Conservation (phyloP, 31 red algal genomes). For the Odonthalia washingtoniensis region DNA sequence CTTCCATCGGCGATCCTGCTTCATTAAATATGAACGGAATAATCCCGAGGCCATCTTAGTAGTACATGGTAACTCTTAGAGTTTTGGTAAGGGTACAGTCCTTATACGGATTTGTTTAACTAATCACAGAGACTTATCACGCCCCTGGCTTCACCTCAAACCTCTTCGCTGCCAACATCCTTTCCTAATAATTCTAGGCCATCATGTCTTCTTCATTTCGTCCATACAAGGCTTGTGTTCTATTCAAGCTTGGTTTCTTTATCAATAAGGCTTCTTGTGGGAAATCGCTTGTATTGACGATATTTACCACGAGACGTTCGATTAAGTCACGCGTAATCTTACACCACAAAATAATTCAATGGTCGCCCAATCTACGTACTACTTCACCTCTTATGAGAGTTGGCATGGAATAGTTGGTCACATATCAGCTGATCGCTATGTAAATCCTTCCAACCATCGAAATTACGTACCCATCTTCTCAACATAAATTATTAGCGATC, state of each 20-base stretch:
- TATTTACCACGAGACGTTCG: too few relatives aligned
- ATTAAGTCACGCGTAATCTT: too few relatives aligned
- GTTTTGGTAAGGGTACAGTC: background rate
- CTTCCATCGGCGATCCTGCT: background rate
- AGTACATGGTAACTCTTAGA: background rate
- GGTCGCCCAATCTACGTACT: too few relatives aligned
- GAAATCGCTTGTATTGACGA: too few relatives aligned
- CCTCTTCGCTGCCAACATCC: background rate
- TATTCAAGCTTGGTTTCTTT: too few relatives aligned
- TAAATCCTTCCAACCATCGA: background rate
- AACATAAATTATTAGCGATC: background rate
- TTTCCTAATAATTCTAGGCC: background rate
- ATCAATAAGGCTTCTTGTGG: too few relatives aligned
- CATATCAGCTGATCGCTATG: background rate
- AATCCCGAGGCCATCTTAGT: background rate
- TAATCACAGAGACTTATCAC: background rate
- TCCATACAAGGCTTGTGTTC: background rate
- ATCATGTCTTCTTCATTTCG: background rate
- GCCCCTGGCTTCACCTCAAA: background rate
- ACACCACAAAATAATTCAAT: too few relatives aligned
- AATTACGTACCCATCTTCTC: background rate
- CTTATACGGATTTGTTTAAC: background rate
- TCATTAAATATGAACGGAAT: background rate
- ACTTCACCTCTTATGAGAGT: too few relatives aligned
- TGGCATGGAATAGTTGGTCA: slow-evolving; percentile 3